Evolutionary conservation across 2,329 filamentous ascomycete genomes (phyloP), one percentile per base, ranked within the genome.

Genomic region (Diaporthe aspalathi): DNA sequence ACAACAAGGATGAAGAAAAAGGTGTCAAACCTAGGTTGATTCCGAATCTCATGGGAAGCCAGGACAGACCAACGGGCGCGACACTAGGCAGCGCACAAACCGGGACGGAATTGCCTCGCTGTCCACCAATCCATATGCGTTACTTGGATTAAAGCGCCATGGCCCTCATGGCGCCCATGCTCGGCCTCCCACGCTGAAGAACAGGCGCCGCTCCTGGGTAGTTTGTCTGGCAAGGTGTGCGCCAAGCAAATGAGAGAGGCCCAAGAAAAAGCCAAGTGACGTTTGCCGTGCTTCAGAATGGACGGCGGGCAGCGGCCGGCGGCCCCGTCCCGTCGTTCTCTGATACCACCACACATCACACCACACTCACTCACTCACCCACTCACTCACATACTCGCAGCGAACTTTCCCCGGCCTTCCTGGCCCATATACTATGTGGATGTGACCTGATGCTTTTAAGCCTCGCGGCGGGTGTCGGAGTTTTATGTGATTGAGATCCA

Each of bases 251-350:
- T 32, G 24, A n/a, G 6, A 7, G 2, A 11, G 17, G 17, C 57
- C 54, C 24, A 45, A 62, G 57, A 32, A n/a, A 62, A 62, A 62
- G 57, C 40, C 40, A 62, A 62, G 24, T 47, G n/a, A 38, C 29
- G 17, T 29, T 38, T 62, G 27, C 40, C 57, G 20, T 9, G 43
- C 24, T 27, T 6, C 35, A 38, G n/a, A n/a, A 22, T 20, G 3
- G 17, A 35, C 17, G 17, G 2, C n/a, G 45, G 29, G 17, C 9
- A 29, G 16, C n/a, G 43, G 60, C 60, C 60, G 60, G 43, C 43
- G 43, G 60, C 57, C 35, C 57, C 14, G 29, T 35, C 32, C 32
- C 32, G 9, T 35, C 24, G 9, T 16, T 38, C 35, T 38, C 35
- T n/a, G 32, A 32, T 32, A 32, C 40, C n/a, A 16, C 24, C 24